These are phyloP conservation scores for Flagelloscypha sp. DNA, from an alignment of 768 basidiomycete genomes.

Conservation along the genomic window DNA sequence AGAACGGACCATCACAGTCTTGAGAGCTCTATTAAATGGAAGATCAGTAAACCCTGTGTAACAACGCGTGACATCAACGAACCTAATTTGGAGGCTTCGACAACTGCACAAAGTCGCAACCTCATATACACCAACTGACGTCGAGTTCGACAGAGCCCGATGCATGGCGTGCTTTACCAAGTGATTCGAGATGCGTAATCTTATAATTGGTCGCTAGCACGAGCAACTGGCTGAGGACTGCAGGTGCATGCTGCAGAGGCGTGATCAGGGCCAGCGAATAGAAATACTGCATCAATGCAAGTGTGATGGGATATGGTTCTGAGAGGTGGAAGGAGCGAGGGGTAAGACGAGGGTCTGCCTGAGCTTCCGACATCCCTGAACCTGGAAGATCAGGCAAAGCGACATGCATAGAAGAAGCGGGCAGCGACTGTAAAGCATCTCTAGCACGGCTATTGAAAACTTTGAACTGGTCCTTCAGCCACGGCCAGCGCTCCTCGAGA, in stretches of 20 bases:
- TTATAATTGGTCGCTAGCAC: constrained; percentile 79
- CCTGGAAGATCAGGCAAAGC: constrained; percentile 56
- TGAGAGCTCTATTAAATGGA: constrained; percentile 47
- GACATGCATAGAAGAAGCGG: constrained; percentile 52
- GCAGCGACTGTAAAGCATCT: constrained; percentile 48
- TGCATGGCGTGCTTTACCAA: constrained; percentile 97
- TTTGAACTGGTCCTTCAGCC: constrained; percentile 74
- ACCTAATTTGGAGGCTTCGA: constrained; percentile 85
- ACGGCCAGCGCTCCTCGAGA: constrained; percentile 90
- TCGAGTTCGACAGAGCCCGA: constrained; percentile 71
- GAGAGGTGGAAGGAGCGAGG: constrained; percentile 75
- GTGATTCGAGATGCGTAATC: constrained; percentile 60
- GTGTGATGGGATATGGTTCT: constrained; percentile 81
- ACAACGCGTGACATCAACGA: constrained; percentile 23
- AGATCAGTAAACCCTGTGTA: constrained; percentile 10
- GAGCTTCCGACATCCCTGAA: constrained; percentile 36
- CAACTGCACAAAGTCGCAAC: constrained; percentile 89
- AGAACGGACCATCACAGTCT: constrained; percentile 56
- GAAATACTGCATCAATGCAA: constrained; percentile 90
- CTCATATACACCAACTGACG: constrained; percentile 89
- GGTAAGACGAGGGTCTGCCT: constrained; percentile 71
- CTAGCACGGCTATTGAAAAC: constrained; percentile 52
- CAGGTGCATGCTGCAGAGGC: constrained; percentile 83
- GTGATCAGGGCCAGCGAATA: constrained; percentile 84
- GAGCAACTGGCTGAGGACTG: constrained; percentile 81